Base-by-base conservation (phyloP, 2,329 filamentous ascomycete species). In the Alternaria postmessia region DNA sequence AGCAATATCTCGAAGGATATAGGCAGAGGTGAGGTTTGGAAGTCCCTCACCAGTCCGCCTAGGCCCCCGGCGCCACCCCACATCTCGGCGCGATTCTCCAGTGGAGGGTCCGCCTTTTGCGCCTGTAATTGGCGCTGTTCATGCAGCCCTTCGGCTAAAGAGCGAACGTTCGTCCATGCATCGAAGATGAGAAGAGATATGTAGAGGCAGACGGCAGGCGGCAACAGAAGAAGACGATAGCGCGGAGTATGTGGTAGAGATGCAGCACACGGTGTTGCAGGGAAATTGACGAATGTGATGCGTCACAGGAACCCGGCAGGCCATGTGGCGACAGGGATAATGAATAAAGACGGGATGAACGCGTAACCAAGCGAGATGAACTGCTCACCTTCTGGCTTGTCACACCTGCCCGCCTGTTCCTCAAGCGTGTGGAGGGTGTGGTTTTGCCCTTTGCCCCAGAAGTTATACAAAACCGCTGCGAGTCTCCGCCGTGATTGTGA, bases 311-410 rank as follows among this genome's bases (percentile, higher is more conserved):
- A 63, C 67, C 67, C 65, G 51, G 65, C 61, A 32, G 18, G 72
- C 74, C 75, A 77, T 75, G 73, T 76, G 74, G 57, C 32, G 64
- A 61, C 73, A 75, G 69, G 73, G 72, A 75, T 76, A 62, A 28
- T 34, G 59, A 49, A 47, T 42, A 46, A 41, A 41, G 51, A 58
- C 48, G 52, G 56, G 54, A 48, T 57, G 63, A 57, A 68, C 57
- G 63, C 54, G 64, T 59, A 57, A 58, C 59, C 66, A 73, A 75
- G 70, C 69, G 74, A 74, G 66, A 74, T 75, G 62, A 62, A 51
- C 52, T 67, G 68, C 74, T 75, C 64, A 76, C 75, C 71, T 74
- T 68, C 55, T 66, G 66, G 58, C 59, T 65, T 47, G 60, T 66
- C 65, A 61, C 69, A 66, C 70, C 62, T 63, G 46, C 63, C 43